A percentile compares a stretch with the other conserved stretches of the same genome.
Conservation (phyloP, 2,329 filamentous ascomycete species). For the Dactylella cylindrospora region DNA sequence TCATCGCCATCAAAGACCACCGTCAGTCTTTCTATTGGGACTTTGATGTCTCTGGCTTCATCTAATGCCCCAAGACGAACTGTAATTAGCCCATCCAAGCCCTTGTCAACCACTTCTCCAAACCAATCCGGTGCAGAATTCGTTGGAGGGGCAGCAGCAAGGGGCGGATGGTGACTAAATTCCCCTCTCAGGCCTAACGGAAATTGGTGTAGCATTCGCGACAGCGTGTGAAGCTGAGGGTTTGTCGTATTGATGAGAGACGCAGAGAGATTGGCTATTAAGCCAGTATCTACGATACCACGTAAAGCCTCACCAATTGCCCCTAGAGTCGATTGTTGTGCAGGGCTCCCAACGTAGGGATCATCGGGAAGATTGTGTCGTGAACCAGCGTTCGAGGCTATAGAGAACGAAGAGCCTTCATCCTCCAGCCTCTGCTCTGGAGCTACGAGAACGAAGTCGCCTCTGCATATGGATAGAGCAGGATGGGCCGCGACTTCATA, state of each 20-base stretch:
- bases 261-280: constrained; percentile 31
- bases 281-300: constrained; percentile 36
- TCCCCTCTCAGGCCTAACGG: constrained; percentile 27
- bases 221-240: constrained; percentile 35
- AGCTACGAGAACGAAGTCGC: constrained; percentile 59
- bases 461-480: constrained; percentile 56
- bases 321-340: constrained; percentile 20
- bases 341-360: not conserved
- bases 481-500: constrained; percentile 61
- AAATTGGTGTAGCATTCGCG: constrained; percentile 35
- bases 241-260: constrained; percentile 41
- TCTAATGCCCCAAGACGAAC: constrained; percentile 59
- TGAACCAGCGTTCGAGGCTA: not conserved
- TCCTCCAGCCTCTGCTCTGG: constrained; percentile 48
- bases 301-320: constrained; percentile 27
- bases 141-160: constrained; percentile 35
- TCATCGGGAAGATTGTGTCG: not conserved
- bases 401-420: not conserved
- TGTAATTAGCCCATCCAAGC: constrained; percentile 58
- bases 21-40: constrained; percentile 57
- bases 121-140: constrained; percentile 55
- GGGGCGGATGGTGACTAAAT: constrained; percentile 21
- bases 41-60: constrained; percentile 57
- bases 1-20: constrained; percentile 53
- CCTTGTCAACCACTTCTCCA: constrained; percentile 61